phyloP scores from a whole-genome alignment of 495 filamentous ascomycete species.

The Lineolata rhizophorae region DNA sequence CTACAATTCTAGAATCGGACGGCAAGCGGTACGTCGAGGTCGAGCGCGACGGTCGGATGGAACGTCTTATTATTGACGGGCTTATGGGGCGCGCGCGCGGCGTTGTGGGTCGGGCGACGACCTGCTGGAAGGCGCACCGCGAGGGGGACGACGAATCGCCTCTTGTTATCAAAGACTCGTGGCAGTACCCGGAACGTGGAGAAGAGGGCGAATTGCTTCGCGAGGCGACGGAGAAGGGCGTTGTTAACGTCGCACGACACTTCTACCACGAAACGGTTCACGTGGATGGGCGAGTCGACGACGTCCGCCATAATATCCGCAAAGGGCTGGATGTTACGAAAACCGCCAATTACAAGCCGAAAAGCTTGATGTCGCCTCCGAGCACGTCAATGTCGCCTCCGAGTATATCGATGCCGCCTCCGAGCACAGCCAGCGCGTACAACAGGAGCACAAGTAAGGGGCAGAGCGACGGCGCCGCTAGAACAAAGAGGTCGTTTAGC shows the following conservation, averaged over 20 bases:
- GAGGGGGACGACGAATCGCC: too few relatives aligned
- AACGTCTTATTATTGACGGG: too few relatives aligned
- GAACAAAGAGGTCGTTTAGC: conserved; percentile 6
- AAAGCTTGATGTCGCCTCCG: too few relatives aligned
- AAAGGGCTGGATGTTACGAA: conserved; percentile 18
- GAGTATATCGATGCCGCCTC: too few relatives aligned
- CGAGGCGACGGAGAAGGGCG: conserved; percentile 18
- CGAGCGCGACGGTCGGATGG: too few relatives aligned
- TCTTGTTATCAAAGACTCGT: conserved; percentile 28
- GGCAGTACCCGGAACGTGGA: conserved; percentile 23
- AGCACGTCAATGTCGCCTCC: too few relatives aligned
- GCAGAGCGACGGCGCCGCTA: conserved; percentile 8
- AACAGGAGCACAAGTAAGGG: conserved; percentile 10
- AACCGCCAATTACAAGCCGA: conserved; percentile 15
- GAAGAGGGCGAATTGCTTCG: conserved; percentile 23
- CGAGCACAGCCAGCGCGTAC: too few relatives aligned
- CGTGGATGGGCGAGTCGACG: conserved; percentile 15
- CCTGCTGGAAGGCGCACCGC: too few relatives aligned
- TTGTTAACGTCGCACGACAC: conserved; percentile 21
- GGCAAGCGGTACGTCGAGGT: background rate
- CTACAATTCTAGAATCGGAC: conserved; percentile 1
- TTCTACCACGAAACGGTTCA: conserved; percentile 25
- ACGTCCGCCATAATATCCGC: conserved; percentile 18
- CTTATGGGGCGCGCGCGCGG: conserved; percentile 18
- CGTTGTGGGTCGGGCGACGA: conserved; percentile 23